phyloP scores from a whole-genome alignment of 106 monocot genomes.

The Allium sativum region DNA sequence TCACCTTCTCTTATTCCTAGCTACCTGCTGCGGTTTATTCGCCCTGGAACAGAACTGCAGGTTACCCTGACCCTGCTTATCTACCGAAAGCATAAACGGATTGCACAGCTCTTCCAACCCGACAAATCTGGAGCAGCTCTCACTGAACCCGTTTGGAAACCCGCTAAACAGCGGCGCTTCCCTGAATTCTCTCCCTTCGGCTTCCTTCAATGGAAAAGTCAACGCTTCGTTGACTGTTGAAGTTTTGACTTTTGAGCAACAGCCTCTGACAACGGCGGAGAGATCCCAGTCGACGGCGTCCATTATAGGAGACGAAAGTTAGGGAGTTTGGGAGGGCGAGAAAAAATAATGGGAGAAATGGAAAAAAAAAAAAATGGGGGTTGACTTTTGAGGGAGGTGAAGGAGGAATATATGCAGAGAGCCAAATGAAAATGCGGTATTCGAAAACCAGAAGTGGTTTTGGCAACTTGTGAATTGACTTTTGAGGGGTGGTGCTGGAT shows the following conservation, averaged over 20 bases:
- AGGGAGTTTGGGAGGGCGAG: not conserved
- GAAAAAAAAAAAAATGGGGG: conserved; percentile 6
- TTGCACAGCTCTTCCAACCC: conserved; percentile 37
- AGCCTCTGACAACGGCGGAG: conserved; percentile 49
- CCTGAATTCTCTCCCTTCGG: not conserved
- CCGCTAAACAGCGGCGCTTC: not conserved
- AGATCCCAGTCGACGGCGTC: conserved; percentile 41
- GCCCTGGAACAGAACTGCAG: not conserved
- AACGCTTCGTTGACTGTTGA: no score
- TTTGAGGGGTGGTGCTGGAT: not conserved
- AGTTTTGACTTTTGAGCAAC: conserved; percentile 4
- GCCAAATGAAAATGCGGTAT: no score
- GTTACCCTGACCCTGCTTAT: no score
- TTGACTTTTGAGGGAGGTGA: conserved; percentile 18
- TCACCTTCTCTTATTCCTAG: conserved; percentile 4
- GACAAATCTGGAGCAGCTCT: not conserved
- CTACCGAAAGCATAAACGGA: conserved; percentile 14
- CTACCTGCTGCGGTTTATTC: not conserved
- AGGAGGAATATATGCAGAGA: no score
- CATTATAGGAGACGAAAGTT: not conserved
- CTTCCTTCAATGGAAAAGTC: not conserved
- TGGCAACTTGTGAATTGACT: not conserved
- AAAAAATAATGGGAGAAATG: not conserved
- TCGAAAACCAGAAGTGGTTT: conserved; percentile 1
- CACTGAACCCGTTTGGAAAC: not conserved